phyloP scores from a whole-genome alignment of 164 flowering plant species.

The Chloranthus sessilifolius region DNA sequence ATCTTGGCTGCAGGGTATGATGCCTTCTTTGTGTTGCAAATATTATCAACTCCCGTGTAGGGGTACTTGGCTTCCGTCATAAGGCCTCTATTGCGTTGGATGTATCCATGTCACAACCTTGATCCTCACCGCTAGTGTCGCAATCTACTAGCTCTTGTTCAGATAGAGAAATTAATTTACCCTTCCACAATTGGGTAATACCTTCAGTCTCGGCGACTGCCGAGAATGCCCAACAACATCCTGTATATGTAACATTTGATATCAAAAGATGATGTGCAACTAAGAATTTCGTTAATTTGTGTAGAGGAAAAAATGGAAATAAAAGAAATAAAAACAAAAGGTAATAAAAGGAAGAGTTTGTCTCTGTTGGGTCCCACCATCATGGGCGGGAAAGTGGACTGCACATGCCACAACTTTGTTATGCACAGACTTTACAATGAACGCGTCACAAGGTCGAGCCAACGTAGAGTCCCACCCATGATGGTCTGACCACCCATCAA shows the following conservation, averaged over 20 bases:
- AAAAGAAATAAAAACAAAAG: background rate
- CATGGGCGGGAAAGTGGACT: no score
- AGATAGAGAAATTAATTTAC: conserved; percentile 2
- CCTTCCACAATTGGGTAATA: background rate
- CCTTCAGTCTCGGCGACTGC: conserved; percentile 1
- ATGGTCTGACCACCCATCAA: no score
- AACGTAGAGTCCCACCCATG: no score
- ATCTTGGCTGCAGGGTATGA: background rate
- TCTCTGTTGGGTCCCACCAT: background rate
- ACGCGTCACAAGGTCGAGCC: no score
- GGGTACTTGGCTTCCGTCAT: background rate
- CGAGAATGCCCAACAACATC: conserved; percentile 7
- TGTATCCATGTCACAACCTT: conserved; percentile 1
- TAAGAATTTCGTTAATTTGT: background rate
- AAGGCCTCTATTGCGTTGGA: background rate
- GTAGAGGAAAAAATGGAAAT: background rate
- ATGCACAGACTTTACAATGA: no score
- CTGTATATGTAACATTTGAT: background rate
- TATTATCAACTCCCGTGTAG: background rate
- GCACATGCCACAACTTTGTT: no score
- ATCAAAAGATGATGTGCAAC: background rate
- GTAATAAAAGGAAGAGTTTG: background rate
- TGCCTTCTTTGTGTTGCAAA: background rate
- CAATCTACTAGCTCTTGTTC: conserved; percentile 8
- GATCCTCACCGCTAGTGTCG: background rate